Base-by-base conservation (phyloP, 2,329 filamentous ascomycete species). In the Aspergillus pseudoviridinutans region DNA sequence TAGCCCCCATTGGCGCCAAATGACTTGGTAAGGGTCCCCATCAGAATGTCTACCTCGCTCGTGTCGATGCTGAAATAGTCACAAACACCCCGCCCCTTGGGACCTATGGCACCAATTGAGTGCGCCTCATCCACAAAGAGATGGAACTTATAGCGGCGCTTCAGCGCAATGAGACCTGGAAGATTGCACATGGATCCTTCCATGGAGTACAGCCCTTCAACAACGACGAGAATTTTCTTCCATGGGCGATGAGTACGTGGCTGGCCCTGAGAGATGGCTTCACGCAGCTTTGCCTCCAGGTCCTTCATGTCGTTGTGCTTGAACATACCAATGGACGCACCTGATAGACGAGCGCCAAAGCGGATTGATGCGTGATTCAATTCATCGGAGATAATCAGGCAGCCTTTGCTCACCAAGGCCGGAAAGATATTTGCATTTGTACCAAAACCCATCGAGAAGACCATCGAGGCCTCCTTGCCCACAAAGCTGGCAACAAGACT, bases 151-250 rank as follows among this genome's bases (percentile, higher is more conserved):
- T 99, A 99, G 76, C 90, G 92, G 73, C 88, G 88, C 84, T 96
- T 97, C 64, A 99, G 82, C 52, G 82, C 84, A 58, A 99, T 78
- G 52, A 99, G 81, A 60, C 91, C 91, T 1, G 94, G 94, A n/a
- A 99, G 84, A 73, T 99, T 94, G 76, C 91, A 94, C 90, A 99
- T 96, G 64, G 92, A 97, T 51, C 94, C 94, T 79, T 99, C 94
- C 94, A 99, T 99, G 1, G 93, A 97, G 82, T 99, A 99, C 22
- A 99, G 84, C 66, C 94, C 94, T 75, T 99, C 94, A 41, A 99
- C 91, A 41, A 93, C 92, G 49, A 99, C 90, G 53, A 99, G 76
- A 59, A 99, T 97, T 85, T 97, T 99, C 83, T 96, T 97, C 94
- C 94, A 99, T 1, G 94, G 94, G 29, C 94, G 89, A 76, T 99